These are phyloP conservation scores for Phoenix dactylifera DNA, from an alignment of 176 grass and related monocot species.

Conservation along the genomic window DNA sequence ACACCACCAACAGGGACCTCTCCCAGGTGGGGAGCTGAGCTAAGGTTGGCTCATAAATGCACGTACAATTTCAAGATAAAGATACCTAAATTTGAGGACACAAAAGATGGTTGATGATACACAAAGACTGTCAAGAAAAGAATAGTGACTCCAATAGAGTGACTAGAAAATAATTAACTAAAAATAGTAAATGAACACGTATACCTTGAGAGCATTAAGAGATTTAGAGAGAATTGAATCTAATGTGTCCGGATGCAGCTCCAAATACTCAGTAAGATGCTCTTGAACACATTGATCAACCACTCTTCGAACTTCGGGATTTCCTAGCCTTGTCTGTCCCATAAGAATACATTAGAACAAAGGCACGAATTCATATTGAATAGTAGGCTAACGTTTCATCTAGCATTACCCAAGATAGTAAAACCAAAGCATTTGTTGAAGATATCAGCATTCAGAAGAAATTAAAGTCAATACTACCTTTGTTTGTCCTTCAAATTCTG, in stretches of 20 bases:
- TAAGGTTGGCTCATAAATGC: background rate
- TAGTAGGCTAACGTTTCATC: slow-evolving; percentile 11
- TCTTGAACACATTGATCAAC: slow-evolving; percentile 95
- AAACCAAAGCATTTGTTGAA: background rate
- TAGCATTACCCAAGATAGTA: background rate
- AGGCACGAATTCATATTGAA: background rate
- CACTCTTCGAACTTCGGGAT: slow-evolving; percentile 90
- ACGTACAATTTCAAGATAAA: background rate
- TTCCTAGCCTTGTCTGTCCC: slow-evolving; percentile 81
- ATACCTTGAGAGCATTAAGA: slow-evolving; percentile 91
- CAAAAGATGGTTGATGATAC: too few relatives aligned
- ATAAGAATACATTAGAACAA: slow-evolving; percentile 23
- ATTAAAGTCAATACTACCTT: slow-evolving; percentile 41
- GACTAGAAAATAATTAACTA: too few relatives aligned
- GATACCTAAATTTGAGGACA: too few relatives aligned
- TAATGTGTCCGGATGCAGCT: slow-evolving; percentile 78
- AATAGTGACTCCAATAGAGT: background rate
- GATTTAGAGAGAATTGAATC: slow-evolving; percentile 84
- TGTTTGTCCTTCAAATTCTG: slow-evolving; percentile 98
- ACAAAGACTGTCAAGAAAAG: background rate
- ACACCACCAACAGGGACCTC: background rate
- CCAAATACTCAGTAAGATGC: slow-evolving; percentile 77
- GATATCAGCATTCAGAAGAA: background rate
- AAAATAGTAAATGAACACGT: background rate
- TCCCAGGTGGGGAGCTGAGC: background rate